Evolutionary conservation across 768 basidiomycete species (phyloP).

Genomic region (Agrocybe chaxingu): DNA sequence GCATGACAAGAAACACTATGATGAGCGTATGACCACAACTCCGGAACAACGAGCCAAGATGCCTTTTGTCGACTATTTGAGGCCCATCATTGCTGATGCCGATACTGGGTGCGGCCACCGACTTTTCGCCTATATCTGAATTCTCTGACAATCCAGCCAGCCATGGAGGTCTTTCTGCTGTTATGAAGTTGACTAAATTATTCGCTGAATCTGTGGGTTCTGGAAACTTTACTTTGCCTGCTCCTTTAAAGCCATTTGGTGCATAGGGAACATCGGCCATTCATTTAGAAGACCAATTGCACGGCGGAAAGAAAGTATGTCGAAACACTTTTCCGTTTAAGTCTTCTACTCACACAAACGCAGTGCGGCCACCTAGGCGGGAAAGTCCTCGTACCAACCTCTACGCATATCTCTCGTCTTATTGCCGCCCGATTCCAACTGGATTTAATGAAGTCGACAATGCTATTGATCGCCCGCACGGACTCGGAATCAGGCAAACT

Average conservation of each 20-base stretch:
- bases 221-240: not conserved
- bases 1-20: conserved; percentile 91
- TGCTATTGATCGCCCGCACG: conserved; percentile 88
- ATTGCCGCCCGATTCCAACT: conserved; percentile 86
- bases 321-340: not conserved
- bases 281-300: conserved; percentile 91
- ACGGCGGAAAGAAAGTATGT: conserved; percentile 85
- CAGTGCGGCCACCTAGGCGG: conserved; percentile 87
- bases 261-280: conserved; percentile 82
- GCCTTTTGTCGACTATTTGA: conserved; percentile 82
- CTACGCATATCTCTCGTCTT: conserved; percentile 82
- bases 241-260: not conserved
- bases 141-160: conserved; percentile 35
- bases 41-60: conserved; percentile 64
- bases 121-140: not conserved
- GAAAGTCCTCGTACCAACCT: conserved; percentile 90
- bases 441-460: conserved; percentile 84
- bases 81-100: conserved; percentile 92
- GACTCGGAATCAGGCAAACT: conserved; percentile 88
- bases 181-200: conserved; percentile 92
- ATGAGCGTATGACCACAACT: conserved; percentile 70
- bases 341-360: conserved; percentile 5
- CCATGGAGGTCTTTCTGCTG: conserved; percentile 88
- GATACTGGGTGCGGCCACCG: conserved; percentile 75
- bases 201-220: conserved; percentile 83